These are phyloP conservation scores for Filosporella fistucella DNA, from an alignment of 495 filamentous ascomycete genomes.

Conservation along the genomic window DNA sequence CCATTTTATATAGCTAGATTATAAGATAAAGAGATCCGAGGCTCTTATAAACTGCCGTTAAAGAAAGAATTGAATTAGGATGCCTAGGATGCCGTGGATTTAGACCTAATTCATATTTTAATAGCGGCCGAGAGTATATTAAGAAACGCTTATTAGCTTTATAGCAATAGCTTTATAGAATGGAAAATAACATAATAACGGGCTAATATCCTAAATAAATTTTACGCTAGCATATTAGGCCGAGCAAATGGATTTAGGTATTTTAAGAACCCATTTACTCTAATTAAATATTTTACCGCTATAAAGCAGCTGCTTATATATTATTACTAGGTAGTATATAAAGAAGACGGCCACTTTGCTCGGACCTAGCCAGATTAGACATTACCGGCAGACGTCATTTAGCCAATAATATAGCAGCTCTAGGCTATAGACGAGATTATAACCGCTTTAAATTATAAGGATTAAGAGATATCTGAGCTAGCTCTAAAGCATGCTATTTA, in stretches of 20 bases:
- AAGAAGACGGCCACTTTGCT: too few relatives aligned
- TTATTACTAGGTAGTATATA: too few relatives aligned
- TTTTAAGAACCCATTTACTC: conserved; percentile 3
- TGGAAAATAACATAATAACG: conserved; percentile 8
- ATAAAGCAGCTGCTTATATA: too few relatives aligned
- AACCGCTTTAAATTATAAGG: too few relatives aligned
- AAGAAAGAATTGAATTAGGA: conserved; percentile 3
- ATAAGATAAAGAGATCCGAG: conserved; percentile 6
- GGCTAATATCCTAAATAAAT: conserved; percentile 6
- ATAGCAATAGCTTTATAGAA: conserved; percentile 3
- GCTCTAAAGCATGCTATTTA: too few relatives aligned
- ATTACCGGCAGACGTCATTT: too few relatives aligned
- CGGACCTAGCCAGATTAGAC: too few relatives aligned
- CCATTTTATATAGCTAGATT: conserved; percentile 1
- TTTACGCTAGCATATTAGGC: neutral
- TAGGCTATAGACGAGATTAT: too few relatives aligned
- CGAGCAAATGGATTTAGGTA: neutral
- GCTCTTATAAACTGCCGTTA: conserved; percentile 3
- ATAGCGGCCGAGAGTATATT: conserved; percentile 2
- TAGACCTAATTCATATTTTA: conserved; percentile 4
- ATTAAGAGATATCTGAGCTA: too few relatives aligned
- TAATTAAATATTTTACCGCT: too few relatives aligned
- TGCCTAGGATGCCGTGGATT: neutral
- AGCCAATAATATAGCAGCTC: too few relatives aligned
- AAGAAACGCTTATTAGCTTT: conserved; percentile 8